Conservation (phyloP, 2,329 filamentous ascomycete species). For the Nemania serpens region DNA sequence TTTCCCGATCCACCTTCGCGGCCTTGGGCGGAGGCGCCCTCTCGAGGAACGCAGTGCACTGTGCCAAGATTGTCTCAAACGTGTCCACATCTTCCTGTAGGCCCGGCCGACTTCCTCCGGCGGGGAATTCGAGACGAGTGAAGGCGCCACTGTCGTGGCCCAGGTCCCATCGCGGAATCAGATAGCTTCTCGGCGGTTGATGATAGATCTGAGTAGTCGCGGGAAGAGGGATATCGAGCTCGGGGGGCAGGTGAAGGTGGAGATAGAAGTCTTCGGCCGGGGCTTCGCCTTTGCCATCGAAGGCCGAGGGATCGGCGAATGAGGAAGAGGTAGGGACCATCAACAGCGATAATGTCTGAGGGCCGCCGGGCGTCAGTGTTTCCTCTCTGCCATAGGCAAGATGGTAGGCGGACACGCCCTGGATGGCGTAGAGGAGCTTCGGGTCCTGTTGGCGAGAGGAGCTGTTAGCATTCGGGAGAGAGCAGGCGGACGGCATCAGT, state of each 20-base stretch:
- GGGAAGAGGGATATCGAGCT: conserved; percentile 90
- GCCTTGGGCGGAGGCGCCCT: conserved; percentile 68
- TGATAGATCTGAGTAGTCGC: conserved; percentile 98
- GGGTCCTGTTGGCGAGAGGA: conserved; percentile 53
- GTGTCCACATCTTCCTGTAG: conserved; percentile 93
- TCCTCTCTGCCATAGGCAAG: conserved; percentile 86
- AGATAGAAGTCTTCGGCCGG: conserved; percentile 94
- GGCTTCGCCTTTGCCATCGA: conserved; percentile 56
- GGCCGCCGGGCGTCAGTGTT: conserved; percentile 79
- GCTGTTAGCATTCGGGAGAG: conserved; percentile 15
- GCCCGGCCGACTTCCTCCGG: conserved; percentile 70
- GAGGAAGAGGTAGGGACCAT: conserved; percentile 93
- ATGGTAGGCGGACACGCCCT: conserved; percentile 89
- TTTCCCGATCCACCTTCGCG: conserved; percentile 39
- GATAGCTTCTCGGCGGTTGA: conserved; percentile 87
- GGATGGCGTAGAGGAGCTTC: conserved; percentile 72
- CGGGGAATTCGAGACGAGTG: conserved; percentile 88
- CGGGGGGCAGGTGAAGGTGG: conserved; percentile 90
- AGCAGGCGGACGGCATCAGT: conserved; percentile 8
- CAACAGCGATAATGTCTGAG: conserved; percentile 87
- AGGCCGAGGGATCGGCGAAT: conserved; percentile 60
- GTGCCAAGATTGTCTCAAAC: conserved; percentile 96
- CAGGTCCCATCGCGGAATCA: conserved; percentile 94
- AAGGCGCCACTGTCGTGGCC: conserved; percentile 88
- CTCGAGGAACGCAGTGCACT: conserved; percentile 95